These are phyloP conservation scores for Adansonia grandidieri DNA, from an alignment of 441 rosid genomes.

Conservation along the genomic window DNA sequence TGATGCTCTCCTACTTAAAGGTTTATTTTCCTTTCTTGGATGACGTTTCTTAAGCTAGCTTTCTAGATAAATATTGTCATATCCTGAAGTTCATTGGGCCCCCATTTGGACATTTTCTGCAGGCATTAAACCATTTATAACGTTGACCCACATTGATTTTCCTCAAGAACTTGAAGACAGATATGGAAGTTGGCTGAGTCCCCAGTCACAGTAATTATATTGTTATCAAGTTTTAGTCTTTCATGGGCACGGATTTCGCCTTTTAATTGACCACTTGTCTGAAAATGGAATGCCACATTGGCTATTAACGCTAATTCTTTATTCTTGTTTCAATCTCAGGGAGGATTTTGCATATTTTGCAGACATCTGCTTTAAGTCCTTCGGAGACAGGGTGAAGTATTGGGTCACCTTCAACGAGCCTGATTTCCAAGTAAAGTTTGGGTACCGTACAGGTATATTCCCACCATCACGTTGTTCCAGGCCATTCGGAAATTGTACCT, in stretches of 20 bases:
- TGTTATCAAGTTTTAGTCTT: background rate
- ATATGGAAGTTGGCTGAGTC: constrained; percentile 55
- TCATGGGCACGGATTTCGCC: background rate
- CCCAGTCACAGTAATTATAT: constrained; percentile 34
- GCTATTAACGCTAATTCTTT: background rate
- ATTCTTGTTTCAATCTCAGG: constrained; percentile 30
- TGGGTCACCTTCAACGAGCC: constrained; percentile 75
- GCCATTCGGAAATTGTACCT: constrained; percentile 60
- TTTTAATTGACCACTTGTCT: background rate
- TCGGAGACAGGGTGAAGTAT: constrained; percentile 57
- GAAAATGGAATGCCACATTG: background rate
- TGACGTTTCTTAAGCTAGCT: background rate
- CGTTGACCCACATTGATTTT: constrained; percentile 51
- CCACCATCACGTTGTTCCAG: constrained; percentile 73
- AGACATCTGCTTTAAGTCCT: constrained; percentile 49
- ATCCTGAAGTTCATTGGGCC: background rate
- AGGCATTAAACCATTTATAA: constrained; percentile 57
- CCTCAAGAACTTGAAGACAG: constrained; percentile 60
- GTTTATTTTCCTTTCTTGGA: constrained; percentile 19
- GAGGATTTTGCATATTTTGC: constrained; percentile 54
- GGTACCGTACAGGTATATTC: constrained; percentile 47
- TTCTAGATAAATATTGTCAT: background rate
- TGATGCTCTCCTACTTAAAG: constrained; percentile 44
- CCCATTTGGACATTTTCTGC: background rate
- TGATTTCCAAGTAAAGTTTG: constrained; percentile 43